Percentiles rank a stretch among this genome's conserved stretches.
Conservation (phyloP, 805 yeast genomes). For the Candida manassasensis region DNA sequence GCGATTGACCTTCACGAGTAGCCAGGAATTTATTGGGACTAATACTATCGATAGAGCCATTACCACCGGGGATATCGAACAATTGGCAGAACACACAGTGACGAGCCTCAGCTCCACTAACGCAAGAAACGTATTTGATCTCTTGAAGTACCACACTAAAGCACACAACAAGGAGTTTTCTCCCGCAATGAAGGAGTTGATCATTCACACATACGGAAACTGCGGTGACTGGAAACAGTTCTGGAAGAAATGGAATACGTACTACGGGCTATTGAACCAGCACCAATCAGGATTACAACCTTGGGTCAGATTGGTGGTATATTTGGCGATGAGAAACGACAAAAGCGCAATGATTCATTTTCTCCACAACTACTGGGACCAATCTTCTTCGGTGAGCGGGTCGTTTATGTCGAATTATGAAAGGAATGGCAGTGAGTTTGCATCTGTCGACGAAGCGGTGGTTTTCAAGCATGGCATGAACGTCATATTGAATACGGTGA, state of each 20-base stretch:
- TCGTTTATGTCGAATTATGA: conserved; percentile 20
- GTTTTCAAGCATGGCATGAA: conserved; percentile 21
- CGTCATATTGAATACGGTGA: conserved; percentile 14
- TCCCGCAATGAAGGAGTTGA: conserved; percentile 26
- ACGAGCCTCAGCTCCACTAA: conserved; percentile 22
- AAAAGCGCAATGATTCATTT: conserved; percentile 22
- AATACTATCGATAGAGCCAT: conserved; percentile 20
- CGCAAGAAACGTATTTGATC: conserved; percentile 24
- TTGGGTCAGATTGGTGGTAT: conserved; percentile 34
- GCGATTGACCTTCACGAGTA: conserved; percentile 23
- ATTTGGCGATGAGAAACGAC: conserved; percentile 25
- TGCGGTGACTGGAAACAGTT: conserved; percentile 33
- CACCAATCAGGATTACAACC: conserved; percentile 5
- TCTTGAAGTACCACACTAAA: conserved; percentile 20
- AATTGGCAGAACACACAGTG: conserved; percentile 1
- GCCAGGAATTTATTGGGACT: conserved; percentile 17
- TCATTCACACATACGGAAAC: conserved; percentile 34
- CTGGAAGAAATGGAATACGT: conserved; percentile 36
- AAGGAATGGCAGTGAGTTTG: conserved; percentile 13
- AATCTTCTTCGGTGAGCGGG: conserved; percentile 16
- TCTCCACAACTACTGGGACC: conserved; percentile 27
- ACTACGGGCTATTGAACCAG: conserved; percentile 10
- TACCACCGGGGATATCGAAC: conserved; percentile 10
- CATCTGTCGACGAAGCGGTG: conserved; percentile 16
- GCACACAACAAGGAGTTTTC: conserved; percentile 7